Evolutionary conservation across 257 asterid genomes (phyloP), one percentile per base, ranked within the genome.

Genomic region (Solanum bulbocastanum): DNA sequence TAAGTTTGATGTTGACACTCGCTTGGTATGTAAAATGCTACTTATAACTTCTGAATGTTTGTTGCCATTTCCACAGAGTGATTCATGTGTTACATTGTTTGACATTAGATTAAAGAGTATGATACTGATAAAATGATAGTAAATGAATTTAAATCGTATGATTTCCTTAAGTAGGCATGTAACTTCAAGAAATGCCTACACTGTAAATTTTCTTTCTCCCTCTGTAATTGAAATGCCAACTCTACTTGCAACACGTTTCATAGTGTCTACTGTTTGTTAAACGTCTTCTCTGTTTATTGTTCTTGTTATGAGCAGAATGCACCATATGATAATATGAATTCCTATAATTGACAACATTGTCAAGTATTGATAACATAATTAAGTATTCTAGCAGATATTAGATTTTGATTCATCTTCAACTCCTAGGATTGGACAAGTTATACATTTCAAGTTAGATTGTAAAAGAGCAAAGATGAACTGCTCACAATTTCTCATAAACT

Each of bases 1-100:
- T 94, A 97, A 97, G 95, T 97, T 97, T 89, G 99, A 97, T 87
- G 98, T 95, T 23, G 99, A 97, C 93, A 97, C 99, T 88, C 96
- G 93, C 58, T 91, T 97, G 99, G 99, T 97, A 94, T 62, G 95
- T 87, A 27, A 74, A 42, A 25, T 52, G 20, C 76, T 33, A 68
- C 73, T 32, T 35, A 42, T 37, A 81, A 65, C 30, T 49, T 82
- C 86, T 82, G 86, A 20, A 49, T 32, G 20, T 32, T 49, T 62
- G 44, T 49, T 49, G 30, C 22, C 69, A 49, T 46, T 27, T 81
- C 42, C 18, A 30, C 68, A 16, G 65, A 25, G 40, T 81, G 15
- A 27, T 60, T 30, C 16, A 10, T 4, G 84, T 44, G 42, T 46
- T 27, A 5, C 85, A 81, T 44, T 27, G 66, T 30, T 81, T 46